Evolutionary conservation across 1,139 yeast species (phyloP).

Genomic region (Yamadazyma triangularis): DNA sequence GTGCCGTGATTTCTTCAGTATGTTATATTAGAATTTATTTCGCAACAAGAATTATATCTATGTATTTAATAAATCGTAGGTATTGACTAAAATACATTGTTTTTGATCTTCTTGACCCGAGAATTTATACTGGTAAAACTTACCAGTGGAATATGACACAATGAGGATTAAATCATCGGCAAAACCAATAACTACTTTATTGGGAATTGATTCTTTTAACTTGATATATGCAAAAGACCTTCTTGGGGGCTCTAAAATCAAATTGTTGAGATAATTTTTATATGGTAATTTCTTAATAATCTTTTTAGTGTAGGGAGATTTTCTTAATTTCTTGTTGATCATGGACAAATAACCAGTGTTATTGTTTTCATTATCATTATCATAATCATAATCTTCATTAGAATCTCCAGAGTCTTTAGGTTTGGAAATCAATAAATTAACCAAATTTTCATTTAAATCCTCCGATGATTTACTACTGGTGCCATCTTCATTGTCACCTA

Average conservation of each 20-base stretch:
- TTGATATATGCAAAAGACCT: slow-evolving; percentile 42
- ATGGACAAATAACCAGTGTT: slow-evolving; percentile 13
- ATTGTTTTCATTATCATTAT: slow-evolving; percentile 1
- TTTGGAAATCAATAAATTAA: slow-evolving; percentile 34
- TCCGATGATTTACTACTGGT: slow-evolving; percentile 24
- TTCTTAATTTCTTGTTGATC: slow-evolving; percentile 21
- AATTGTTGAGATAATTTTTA: slow-evolving; percentile 37
- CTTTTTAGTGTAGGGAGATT: slow-evolving; percentile 35
- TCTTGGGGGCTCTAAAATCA: slow-evolving; percentile 43
- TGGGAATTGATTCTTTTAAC: slow-evolving; percentile 28
- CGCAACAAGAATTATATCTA: not conserved
- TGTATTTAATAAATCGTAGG: slow-evolving; percentile 6
- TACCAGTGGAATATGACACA: slow-evolving; percentile 38
- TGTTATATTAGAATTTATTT: no score
- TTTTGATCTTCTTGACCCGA: slow-evolving; percentile 21
- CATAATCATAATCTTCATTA: no score
- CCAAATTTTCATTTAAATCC: slow-evolving; percentile 41
- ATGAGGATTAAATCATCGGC: slow-evolving; percentile 27
- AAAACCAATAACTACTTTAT: slow-evolving; percentile 38
- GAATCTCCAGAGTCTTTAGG: slow-evolving; percentile 10
- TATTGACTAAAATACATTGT: slow-evolving; percentile 28
- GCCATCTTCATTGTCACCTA: slow-evolving; percentile 7
- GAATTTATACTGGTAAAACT: slow-evolving; percentile 36
- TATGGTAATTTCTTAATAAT: slow-evolving; percentile 40
- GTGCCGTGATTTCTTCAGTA: no score